These are phyloP conservation scores for Eutreptiella sp. DNA, from an alignment of 208 protist genomes.

Conservation along the genomic window DNA sequence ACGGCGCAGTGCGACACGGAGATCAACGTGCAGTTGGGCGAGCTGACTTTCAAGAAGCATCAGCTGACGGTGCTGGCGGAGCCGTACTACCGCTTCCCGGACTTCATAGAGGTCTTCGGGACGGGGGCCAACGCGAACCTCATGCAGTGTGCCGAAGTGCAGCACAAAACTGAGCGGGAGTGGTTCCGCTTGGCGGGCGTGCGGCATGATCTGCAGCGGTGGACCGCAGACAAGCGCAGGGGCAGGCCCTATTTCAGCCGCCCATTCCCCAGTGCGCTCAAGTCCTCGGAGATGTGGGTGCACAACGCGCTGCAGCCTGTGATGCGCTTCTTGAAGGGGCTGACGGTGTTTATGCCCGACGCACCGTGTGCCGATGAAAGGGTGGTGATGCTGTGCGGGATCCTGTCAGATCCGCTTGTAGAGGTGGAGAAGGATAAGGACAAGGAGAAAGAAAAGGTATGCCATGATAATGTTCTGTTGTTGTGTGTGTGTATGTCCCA, in stretches of 20 bases:
- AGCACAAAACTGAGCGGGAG: constrained; percentile 6
- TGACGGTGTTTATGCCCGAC: no score
- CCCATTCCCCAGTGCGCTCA: constrained; percentile 1
- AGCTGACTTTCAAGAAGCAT: constrained; percentile 17
- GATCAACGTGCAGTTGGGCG: constrained; percentile 23
- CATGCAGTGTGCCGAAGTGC: constrained; percentile 24
- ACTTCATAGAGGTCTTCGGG: constrained; percentile 25
- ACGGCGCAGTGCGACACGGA: no score
- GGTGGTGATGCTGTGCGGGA: no score
- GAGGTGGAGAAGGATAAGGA: no score
- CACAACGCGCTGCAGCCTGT: constrained; percentile 13
- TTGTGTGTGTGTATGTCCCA: no score
- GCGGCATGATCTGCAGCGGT: constrained; percentile 20
- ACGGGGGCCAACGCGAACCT: background rate
- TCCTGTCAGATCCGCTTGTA: no score
- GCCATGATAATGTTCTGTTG: no score
- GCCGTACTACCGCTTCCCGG: constrained; percentile 1
- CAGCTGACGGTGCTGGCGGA: constrained; percentile 9
- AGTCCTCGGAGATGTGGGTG: constrained; percentile 8
- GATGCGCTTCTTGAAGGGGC: constrained; percentile 21
- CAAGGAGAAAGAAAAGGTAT: no score
- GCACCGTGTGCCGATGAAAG: no score
- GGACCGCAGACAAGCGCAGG: constrained; percentile 13
- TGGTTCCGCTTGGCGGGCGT: constrained; percentile 25
- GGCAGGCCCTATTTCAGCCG: background rate